Percentiles rank a stretch among this genome's conserved stretches.
Conservation (phyloP, 2,329 filamentous ascomycete species). For the Aspergillus proliferans region DNA sequence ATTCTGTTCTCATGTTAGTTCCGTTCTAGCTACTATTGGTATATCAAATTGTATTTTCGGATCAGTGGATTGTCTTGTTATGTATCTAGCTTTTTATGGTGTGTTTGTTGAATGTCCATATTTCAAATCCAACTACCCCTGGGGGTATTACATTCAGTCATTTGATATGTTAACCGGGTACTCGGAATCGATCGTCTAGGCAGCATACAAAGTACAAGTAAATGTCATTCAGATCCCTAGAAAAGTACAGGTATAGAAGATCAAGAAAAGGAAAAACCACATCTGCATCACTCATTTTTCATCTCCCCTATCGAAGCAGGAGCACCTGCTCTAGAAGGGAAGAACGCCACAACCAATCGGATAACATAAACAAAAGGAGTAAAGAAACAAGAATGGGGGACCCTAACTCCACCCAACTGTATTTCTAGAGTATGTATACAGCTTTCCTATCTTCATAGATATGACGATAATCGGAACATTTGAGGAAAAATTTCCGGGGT, state of each 20-base stretch:
- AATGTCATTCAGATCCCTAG: slow-evolving; percentile 16
- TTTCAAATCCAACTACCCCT: not conserved
- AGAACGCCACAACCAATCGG: no score
- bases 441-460: slow-evolving; percentile 26
- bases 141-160: not conserved
- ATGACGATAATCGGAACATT: slow-evolving; percentile 17
- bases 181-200: not conserved
- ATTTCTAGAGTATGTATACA: slow-evolving; percentile 36
- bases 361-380: slow-evolving; percentile 1
- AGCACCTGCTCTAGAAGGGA: no score
- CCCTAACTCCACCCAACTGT: slow-evolving; percentile 22
- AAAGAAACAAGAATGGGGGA: not conserved
- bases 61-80: slow-evolving; percentile 21
- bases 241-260: slow-evolving; percentile 16
- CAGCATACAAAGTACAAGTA: slow-evolving; percentile 15
- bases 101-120: not conserved
- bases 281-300: slow-evolving; percentile 16
- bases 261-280: slow-evolving; percentile 13
- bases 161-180: not conserved
- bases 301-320: no score
- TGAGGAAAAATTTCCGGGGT: not conserved
- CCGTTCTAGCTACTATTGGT: not conserved
- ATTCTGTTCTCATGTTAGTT: slow-evolving; percentile 1
- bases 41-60: slow-evolving; percentile 5
- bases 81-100: slow-evolving; percentile 17